These are phyloP conservation scores for Monosporascus sp. DNA, from an alignment of 2,329 filamentous ascomycete species.

Conservation along the genomic window DNA sequence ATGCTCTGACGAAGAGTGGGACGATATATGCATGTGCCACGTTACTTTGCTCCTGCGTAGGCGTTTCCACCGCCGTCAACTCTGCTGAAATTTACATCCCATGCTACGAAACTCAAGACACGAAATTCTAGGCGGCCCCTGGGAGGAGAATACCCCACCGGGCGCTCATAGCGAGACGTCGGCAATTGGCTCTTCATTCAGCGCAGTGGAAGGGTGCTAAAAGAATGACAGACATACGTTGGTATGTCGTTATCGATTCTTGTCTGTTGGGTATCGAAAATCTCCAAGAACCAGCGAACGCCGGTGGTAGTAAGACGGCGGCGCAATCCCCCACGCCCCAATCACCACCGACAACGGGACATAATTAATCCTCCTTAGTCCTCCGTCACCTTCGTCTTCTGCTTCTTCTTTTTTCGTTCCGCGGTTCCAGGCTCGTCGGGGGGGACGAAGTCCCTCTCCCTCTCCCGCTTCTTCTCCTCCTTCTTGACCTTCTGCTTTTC, in stretches of 20 bases:
- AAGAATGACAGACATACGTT: no score
- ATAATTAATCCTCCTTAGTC: neutral
- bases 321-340: neutral
- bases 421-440: conserved; percentile 65
- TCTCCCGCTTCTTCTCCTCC: conserved; percentile 79
- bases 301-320: neutral
- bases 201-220: no score
- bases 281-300: neutral
- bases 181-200: no score
- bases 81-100: no score
- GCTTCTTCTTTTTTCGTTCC: conserved; percentile 59
- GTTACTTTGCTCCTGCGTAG: no score
- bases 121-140: no score
- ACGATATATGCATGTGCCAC: no score
- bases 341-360: neutral
- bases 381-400: conserved; percentile 45
- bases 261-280: neutral
- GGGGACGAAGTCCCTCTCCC: conserved; percentile 79
- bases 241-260: neutral
- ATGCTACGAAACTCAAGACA: no score
- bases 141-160: no score
- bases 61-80: no score
- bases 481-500: conserved; percentile 84
- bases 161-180: no score
- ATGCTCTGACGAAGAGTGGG: neutral